Base-by-base conservation (phyloP, 345 rosid genomes). In the Salix dunnii region DNA sequence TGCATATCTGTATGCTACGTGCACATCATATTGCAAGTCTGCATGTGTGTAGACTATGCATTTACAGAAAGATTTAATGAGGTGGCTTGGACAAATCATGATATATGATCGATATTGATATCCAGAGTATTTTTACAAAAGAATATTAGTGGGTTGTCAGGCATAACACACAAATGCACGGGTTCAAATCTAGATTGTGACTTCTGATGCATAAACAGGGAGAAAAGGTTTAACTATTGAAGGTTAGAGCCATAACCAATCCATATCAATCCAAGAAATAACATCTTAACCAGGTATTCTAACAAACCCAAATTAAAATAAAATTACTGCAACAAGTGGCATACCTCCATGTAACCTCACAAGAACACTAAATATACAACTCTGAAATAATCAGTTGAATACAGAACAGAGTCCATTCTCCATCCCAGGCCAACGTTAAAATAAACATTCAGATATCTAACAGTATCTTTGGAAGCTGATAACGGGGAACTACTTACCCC, bases 401-500 rank as follows among this genome's bases (percentile, higher is more conserved):
- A 43, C 46, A 64, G 7, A 27, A 38, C 11, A 11, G 9, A 68
- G 4, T 76, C 20, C 63, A 20, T 36, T 0, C 51, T 46, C 64
- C 20, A 35, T 31, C 31, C 11, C 4, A 33, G 74, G 49, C 25
- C 63, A 62, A 64, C 2, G 36, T 51, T 65, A 42, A 74, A 74
- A 42, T 16, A 38, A 51, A 25, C 43, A 21, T 49, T 66, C 21
- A 33, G 42, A 31, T 21, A 16, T 66, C 35, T 31, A 16, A 66
- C 51, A 46, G 51, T 46, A 12, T 46, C 51, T 46, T 14, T 46
- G 51, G 17, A 18, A 16, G 51, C 5, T 43, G 31, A 70, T 74
- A 48, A 49, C 76, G 78, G 78, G 40, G 70, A 72, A 48, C 27
- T 72, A 82, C 96, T 84, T 81, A 93, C 97, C 98, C 99, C 97